Conservation (phyloP, 768 basidiomycete genomes). For the Rhizopogon salebrosus region DNA sequence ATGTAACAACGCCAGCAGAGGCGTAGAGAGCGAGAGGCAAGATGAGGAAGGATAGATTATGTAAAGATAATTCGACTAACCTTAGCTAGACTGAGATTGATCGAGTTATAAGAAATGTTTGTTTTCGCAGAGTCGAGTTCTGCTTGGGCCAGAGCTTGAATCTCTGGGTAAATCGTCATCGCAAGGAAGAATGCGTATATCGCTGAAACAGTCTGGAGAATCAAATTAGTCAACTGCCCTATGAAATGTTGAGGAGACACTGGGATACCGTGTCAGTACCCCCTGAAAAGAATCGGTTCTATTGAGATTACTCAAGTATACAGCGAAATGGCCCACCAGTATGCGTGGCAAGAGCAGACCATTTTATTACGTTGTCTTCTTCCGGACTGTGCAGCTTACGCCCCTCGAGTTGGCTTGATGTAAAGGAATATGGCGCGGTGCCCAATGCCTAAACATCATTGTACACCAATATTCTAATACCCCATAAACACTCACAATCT, state of each 20-base stretch:
- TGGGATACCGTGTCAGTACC: conserved; percentile 11
- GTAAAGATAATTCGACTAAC: no score
- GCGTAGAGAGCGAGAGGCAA: no score
- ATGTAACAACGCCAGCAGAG: no score
- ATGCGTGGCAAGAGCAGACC: conserved; percentile 14
- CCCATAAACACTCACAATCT: conserved; percentile 7
- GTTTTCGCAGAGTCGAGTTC: conserved; percentile 6
- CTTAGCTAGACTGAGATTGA: no score
- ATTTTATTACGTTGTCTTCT: conserved; percentile 11
- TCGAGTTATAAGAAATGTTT: no score
- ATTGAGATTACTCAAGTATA: no score
- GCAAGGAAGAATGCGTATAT: conserved; percentile 15
- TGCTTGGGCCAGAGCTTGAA: conserved; percentile 6
- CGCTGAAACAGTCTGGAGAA: conserved; percentile 12
- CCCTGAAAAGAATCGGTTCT: conserved; percentile 15
- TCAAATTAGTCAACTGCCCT: conserved; percentile 15
- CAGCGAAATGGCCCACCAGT: conserved; percentile 5
- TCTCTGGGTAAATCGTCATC: conserved; percentile 9
- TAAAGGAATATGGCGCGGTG: conserved; percentile 8
- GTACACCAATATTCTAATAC: neutral
- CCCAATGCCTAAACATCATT: conserved; percentile 4
- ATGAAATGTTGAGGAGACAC: neutral
- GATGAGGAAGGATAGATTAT: no score
- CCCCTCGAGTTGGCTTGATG: conserved; percentile 9
- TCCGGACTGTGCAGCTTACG: conserved; percentile 1